Base-by-base conservation (phyloP, 345 rosid genomes). In the Arabidopsis arenosa region DNA sequence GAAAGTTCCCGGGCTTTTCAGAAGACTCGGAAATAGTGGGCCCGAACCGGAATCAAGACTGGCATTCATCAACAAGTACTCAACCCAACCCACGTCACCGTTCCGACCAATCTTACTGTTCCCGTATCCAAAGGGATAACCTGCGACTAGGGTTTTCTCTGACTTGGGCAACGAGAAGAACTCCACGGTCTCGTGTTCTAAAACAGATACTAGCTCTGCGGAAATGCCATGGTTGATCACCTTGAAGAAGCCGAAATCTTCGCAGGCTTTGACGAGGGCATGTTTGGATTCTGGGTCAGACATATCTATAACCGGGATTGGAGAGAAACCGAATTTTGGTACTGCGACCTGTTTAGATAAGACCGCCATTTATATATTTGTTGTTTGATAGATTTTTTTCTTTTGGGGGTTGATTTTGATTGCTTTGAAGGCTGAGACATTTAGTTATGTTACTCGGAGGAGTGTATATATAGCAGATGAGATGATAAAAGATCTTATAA, bases 31-130 rank as follows among this genome's bases (percentile, higher is more conserved):
- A 49, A 82, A 74, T 8, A 70, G 15, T 32, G 55, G 64, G 15
- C 35, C 66, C 39, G 73, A 72, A 45, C 23, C 63, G 15, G 80
- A 65, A 32, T 71, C 83, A 30, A 81, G 63, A 61, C 80, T 83
- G 63, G 87, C 73, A 57, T 83, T 83, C 58, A 93, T 84, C 62
- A 93, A 83, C 63, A 93, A 84, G 70, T 77, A 83, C 53, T 90
- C 98, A 45, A 93, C 82, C 95, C 94, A 87, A 18, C 98, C 98
- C 15, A 89, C 82, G 66, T 93, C 96, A 17, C 92, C 96, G 17
- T 85, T 89, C 0, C 30, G 73, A 26, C 98, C 98, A 68, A 93
- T 93, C 58, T 83, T 77, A 45, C 77, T 85, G 81, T 66, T 85
- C 28, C 95, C 96, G 43, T 93, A 93, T 33, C 98, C 98, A 49